Evolutionary conservation across 768 basidiomycete genomes (phyloP).

Genomic region (Agrocybe praecox): DNA sequence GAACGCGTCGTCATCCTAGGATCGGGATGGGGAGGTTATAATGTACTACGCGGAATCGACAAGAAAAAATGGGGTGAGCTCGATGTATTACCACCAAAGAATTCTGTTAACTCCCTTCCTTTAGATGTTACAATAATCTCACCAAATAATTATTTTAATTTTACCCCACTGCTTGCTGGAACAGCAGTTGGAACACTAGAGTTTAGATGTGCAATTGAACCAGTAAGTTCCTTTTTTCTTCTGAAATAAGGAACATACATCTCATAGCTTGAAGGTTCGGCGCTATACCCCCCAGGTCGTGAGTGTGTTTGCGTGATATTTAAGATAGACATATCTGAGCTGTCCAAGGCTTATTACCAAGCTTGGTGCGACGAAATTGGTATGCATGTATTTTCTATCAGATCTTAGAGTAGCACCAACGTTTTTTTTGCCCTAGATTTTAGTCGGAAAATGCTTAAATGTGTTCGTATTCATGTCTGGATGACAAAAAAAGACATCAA

Average conservation of each 20-base stretch:
- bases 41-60: constrained; percentile 64
- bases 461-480: constrained; percentile 40
- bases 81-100: neutral
- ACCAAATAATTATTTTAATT: constrained; percentile 70
- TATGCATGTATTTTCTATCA: constrained; percentile 21
- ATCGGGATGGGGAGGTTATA: constrained; percentile 82
- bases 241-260: neutral
- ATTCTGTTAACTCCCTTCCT: neutral
- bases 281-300: constrained; percentile 60
- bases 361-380: constrained; percentile 80
- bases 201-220: constrained; percentile 78
- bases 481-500: neutral
- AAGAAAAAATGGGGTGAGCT: constrained; percentile 68
- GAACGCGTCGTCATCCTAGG: constrained; percentile 68
- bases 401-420: neutral
- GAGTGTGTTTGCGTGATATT: constrained; percentile 17
- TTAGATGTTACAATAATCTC: constrained; percentile 69
- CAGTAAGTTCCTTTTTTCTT: constrained; percentile 46
- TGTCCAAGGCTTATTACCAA: constrained; percentile 58
- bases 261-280: constrained; percentile 41
- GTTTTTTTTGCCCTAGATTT: constrained; percentile 47
- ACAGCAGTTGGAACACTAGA: constrained; percentile 85
- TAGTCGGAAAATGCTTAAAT: constrained; percentile 56
- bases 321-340: neutral
- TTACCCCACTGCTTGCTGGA: constrained; percentile 66